Base-by-base conservation (phyloP, 129 eudicot species). In the Chrysanthemum makinoi region DNA sequence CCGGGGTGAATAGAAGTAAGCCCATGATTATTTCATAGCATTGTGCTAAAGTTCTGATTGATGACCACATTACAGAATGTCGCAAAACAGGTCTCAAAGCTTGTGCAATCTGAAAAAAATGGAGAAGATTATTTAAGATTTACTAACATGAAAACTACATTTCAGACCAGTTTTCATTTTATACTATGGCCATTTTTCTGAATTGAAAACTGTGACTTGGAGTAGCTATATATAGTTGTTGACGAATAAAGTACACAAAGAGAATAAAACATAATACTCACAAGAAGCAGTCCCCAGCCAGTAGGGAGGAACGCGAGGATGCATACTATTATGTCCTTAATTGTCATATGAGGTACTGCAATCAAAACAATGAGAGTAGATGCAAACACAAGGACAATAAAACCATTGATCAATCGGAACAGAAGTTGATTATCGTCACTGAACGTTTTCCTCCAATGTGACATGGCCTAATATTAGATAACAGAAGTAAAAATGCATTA, bases 221-320 rank as follows among this genome's bases (percentile, higher is more conserved):
- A 13, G 69, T 35, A 66, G 14, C 22, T 12, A 48, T n/a, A n/a
- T n/a, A n/a, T 5, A 5, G 7, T 10, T 30, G 35, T 35, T 55
- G 26, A 10, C 5, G 64, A 59, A 59, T 22, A 1, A 19, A 46
- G 57, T 47, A n/a, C 5, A 39, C 2, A 20, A 64, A 16, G 16
- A 65, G 55, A 49, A 49, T 47, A 43, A 39, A n/a, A 12, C 2
- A 65, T 16, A 28, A 12, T 54, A 28, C 90, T 86, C 39, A 91
- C 97, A 92, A 78, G 68, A 75, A 91, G 97, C 67, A 91, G 39
- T 16, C 97, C 97, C 97, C 97, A 91, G 57, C 97, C 97, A 5
- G 97, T 88, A 9, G 97, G 97, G 85, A 88, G 82, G 81, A 91
- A 91, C 0, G 97, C 97, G 14, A 91, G 89, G 66, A 91, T 83